Conservation (phyloP, 78 protist genomes). For the Chrysochromulina tobinii region DNA sequence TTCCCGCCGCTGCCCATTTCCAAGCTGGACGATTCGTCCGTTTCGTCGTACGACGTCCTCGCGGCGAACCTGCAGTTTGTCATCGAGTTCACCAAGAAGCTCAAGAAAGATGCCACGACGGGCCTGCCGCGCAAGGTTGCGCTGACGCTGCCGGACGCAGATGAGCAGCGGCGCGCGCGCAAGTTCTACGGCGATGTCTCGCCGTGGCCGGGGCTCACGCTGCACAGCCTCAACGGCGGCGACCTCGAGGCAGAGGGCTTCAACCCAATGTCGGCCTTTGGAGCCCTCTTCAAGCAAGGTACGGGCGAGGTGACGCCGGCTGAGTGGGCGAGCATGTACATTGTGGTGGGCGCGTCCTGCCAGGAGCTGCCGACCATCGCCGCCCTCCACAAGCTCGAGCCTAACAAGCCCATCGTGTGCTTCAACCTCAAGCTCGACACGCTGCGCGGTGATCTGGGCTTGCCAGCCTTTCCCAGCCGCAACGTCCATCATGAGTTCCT, state of each 20-base stretch:
- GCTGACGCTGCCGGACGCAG: background rate
- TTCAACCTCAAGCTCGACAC: slow-evolving; percentile 1
- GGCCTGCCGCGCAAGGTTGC: background rate
- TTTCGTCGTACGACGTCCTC: background rate
- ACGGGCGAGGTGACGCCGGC: background rate
- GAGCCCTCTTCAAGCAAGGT: background rate
- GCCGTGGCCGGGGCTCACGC: background rate
- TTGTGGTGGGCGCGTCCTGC: background rate
- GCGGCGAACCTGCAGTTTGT: background rate
- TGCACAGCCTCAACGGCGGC: background rate
- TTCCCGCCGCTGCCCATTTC: background rate
- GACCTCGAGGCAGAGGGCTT: background rate
- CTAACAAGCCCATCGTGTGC: background rate
- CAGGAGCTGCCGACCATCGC: background rate
- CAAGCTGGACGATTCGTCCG: background rate
- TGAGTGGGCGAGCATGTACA: background rate
- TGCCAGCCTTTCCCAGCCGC: background rate
- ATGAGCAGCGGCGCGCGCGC: background rate
- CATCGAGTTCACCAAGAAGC: background rate
- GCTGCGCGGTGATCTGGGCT: slow-evolving; percentile 11
- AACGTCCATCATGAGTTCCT: background rate
- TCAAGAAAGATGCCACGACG: background rate
- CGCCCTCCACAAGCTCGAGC: background rate
- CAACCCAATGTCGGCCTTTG: background rate
- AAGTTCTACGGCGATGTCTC: background rate